Base-by-base conservation (phyloP, 352 stramenopile species). In the Stramenopiles sp. region DNA sequence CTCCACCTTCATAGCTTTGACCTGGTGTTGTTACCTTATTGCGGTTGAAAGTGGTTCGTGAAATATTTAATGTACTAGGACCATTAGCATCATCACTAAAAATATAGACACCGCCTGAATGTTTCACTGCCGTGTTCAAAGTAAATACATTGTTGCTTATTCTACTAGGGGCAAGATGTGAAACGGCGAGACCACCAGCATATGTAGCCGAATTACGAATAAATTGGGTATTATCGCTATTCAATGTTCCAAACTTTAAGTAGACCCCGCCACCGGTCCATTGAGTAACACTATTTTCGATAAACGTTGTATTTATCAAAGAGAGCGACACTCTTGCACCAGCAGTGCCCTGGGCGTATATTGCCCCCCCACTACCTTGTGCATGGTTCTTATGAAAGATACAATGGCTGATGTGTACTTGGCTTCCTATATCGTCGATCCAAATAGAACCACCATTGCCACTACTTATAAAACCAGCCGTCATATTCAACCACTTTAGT, bases 401-500 rank as follows among this genome's bases (percentile, higher is more conserved):
- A 78, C 71, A 78, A 78, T 78, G 71, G 14, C 4, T 78, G 71
- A 78, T 78, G 14, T 33, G 4, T 14, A 78, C 4, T 14, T 78
- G 71, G 14, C 4, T 14, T 14, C 14, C 71, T 78, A 78, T 14
- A 33, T 78, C 14, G 14, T 14, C 22, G 14, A 78, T 78, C 4
- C 8, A 14, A 78, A 78, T 33, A 78, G 71, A 78, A 78, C 71
- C 71, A 14, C 71, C 71, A 78, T 14, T 14, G 14, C 31, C 14
- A 78, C 71, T 14, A 78, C 71, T 78, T 14, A 14, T 4, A 78
- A 8, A 33, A 31, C 71, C 71, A 78, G 4, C 71, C 4, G 71
- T 78, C 71, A 78, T 78, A 78, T 78, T 78, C 71, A 78, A 14
- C 71, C 71, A 30, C 82, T 82, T 25, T 44, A 33, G 78, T 83